A percentile compares a stretch with the other conserved stretches of the same genome.
Conservation (phyloP, 768 basidiomycete species). For the Chalciporus piperatus region DNA sequence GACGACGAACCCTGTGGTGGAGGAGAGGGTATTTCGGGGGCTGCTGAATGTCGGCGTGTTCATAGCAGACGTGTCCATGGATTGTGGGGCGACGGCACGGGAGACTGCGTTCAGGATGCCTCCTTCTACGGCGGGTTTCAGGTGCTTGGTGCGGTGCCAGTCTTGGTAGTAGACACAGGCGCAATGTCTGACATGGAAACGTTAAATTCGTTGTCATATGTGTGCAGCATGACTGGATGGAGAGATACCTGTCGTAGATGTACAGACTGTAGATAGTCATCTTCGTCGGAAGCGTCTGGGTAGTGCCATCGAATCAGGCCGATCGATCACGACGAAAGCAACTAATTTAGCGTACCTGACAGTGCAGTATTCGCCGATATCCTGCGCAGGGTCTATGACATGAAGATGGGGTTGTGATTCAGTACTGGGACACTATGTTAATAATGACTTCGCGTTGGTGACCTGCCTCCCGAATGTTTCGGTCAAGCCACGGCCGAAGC, state of each 20-base stretch:
- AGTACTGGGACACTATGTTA: too few relatives aligned
- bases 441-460: too few relatives aligned
- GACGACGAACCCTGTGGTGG: constrained; percentile 65
- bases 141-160: constrained; percentile 80
- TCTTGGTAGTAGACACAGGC: constrained; percentile 93
- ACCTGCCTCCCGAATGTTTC: too few relatives aligned
- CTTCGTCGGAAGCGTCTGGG: background rate
- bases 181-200: constrained; percentile 63
- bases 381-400: too few relatives aligned
- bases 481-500: too few relatives aligned
- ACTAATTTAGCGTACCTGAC: too few relatives aligned
- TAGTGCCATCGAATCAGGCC: too few relatives aligned
- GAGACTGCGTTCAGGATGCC: constrained; percentile 80
- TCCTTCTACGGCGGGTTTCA: constrained; percentile 69
- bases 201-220: background rate
- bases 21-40: constrained; percentile 65
- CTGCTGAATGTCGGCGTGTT: constrained; percentile 44
- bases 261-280: constrained; percentile 95
- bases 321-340: too few relatives aligned
- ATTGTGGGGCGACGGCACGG: constrained; percentile 50
- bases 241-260: constrained; percentile 77
- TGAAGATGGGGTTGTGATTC: too few relatives aligned
- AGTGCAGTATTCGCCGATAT: too few relatives aligned
- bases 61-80: constrained; percentile 32
- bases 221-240: background rate